Percentiles rank a stretch among this genome's conserved stretches.
Evolutionary conservation across 2,329 filamentous ascomycete genomes (phyloP).

Genomic region (Arthrobotrys entomopaga): DNA sequence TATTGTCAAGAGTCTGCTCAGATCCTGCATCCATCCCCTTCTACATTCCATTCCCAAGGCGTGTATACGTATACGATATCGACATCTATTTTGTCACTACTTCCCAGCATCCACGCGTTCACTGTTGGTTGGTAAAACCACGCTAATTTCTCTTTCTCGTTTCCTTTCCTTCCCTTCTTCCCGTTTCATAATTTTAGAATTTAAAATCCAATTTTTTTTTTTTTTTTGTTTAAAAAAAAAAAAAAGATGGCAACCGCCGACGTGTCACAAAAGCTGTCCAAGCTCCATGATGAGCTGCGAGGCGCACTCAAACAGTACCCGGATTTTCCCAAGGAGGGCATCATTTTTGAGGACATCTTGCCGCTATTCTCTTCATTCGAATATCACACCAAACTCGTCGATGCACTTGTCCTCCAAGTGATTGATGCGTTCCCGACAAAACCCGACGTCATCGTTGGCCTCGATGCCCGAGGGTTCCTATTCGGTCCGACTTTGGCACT

Average conservation of each 20-base stretch:
- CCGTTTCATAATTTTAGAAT: not conserved
- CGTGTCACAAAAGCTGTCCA: conserved; percentile 33
- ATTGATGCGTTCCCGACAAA: conserved; percentile 70
- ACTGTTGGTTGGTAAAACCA: conserved; percentile 3
- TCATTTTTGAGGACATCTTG: conserved; percentile 97
- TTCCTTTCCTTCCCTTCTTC: not conserved
- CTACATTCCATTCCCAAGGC: too few relatives aligned
- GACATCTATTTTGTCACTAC: too few relatives aligned
- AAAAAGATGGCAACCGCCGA: conserved; percentile 37
- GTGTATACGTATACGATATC: too few relatives aligned
- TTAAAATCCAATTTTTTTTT: not conserved
- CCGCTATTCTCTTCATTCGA: conserved; percentile 85
- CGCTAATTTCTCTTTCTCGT: not conserved
- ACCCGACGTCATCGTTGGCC: conserved; percentile 89
- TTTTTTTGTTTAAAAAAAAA: too few relatives aligned
- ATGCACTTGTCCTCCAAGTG: conserved; percentile 85
- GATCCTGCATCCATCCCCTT: too few relatives aligned
- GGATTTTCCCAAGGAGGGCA: conserved; percentile 91
- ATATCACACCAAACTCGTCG: conserved; percentile 80
- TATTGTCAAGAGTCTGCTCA: not conserved
- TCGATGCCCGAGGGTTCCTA: conserved; percentile 94
- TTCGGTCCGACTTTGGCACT: conserved; percentile 91
- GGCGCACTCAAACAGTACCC: conserved; percentile 82
- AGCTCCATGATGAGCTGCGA: conserved; percentile 65
- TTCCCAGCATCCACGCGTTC: not conserved